Evolutionary conservation across 2,329 filamentous ascomycete species (phyloP).

Genomic region (Penicillium fuscoglaucum): DNA sequence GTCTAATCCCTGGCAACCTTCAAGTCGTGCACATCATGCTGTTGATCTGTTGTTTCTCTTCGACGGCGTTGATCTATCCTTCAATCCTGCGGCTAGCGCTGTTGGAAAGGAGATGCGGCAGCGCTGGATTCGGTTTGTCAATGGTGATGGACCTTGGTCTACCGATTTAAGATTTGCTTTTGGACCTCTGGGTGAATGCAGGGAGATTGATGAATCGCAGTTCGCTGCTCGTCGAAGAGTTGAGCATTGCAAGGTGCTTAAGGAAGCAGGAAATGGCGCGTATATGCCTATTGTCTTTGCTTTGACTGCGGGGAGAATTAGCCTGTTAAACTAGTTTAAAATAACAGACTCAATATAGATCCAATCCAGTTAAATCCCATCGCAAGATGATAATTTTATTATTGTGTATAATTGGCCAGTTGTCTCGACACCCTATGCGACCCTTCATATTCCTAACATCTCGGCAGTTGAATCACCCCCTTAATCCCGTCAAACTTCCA

Average conservation of each 20-base stretch:
- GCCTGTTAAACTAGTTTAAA: slow-evolving; percentile 40
- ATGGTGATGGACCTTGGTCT: slow-evolving; percentile 41
- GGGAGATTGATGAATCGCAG: slow-evolving; percentile 34
- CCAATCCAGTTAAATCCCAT: not conserved
- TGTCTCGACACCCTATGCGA: not conserved
- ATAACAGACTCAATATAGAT: not conserved
- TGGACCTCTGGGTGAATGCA: slow-evolving; percentile 42
- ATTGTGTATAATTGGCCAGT: not conserved
- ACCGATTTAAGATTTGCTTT: slow-evolving; percentile 37
- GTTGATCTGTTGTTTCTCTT: slow-evolving; percentile 51
- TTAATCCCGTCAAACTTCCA: slow-evolving; percentile 2
- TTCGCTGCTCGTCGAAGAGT: slow-evolving; percentile 38
- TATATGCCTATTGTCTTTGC: slow-evolving; percentile 35
- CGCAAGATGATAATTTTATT: not conserved
- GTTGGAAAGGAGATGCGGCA: slow-evolving; percentile 42
- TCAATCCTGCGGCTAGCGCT: slow-evolving; percentile 35
- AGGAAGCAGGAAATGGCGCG: slow-evolving; percentile 30
- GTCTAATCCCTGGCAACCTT: slow-evolving; percentile 50
- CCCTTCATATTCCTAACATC: not conserved
- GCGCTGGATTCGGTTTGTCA: slow-evolving; percentile 45
- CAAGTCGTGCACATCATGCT: slow-evolving; percentile 49
- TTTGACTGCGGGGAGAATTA: slow-evolving; percentile 45
- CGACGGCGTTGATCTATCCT: slow-evolving; percentile 41
- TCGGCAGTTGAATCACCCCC: slow-evolving; percentile 16
- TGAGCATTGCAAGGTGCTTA: slow-evolving; percentile 32